Base-by-base conservation (phyloP, 1,284 basidiomycete genomes). In the Vanrija pseudolonga region DNA sequence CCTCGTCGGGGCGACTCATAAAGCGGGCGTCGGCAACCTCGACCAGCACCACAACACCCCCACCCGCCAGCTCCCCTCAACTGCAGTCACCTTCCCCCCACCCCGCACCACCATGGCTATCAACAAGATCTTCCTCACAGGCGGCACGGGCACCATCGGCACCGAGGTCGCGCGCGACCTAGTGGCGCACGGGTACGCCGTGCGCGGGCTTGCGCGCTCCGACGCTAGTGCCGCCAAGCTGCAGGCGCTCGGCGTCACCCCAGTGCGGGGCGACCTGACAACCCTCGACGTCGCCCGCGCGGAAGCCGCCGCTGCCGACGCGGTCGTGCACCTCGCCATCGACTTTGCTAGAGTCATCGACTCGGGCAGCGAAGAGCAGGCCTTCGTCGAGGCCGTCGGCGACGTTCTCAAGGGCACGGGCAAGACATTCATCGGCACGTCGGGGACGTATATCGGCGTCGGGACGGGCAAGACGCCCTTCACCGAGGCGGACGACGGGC, bases 101-200 rank as follows among this genome's bases (percentile, higher is more conserved):
- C 20, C 4, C 24, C 44, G 11, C 4, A 9, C 9, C 12, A 12
- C 32, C 32, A 32, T 32, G 32, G 11, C 32, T 38, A 50, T 6
- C 11, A 67, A 68, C 66, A 59, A 61, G 43, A 60, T 68, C 44
- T 70, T 72, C 47, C 45, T 70, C 45, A 71, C 69, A 20, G 66
- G 69, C 28, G 69, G 60, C 15, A 51, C 62, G 2, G 71, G 71
- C 11, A 63, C 46, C 23, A 53, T 69, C 44, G 72, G 71, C 15
- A 26, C 51, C 6, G 51, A 49, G n/a, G 44, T 71, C 43, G 47
- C 61, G 43, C 40, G 53, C 6, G 44, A 62, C 9, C 64, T 74
- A 28, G 23, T 65, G 36, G 20, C 46, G 0, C 23, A 59, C 17
- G 71, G 69, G 3, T 64, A 71, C 46, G 36, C 50, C 11, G 60